phyloP scores from a whole-genome alignment of 1,139 yeast genomes.

The Tardiomyces depauwii region DNA sequence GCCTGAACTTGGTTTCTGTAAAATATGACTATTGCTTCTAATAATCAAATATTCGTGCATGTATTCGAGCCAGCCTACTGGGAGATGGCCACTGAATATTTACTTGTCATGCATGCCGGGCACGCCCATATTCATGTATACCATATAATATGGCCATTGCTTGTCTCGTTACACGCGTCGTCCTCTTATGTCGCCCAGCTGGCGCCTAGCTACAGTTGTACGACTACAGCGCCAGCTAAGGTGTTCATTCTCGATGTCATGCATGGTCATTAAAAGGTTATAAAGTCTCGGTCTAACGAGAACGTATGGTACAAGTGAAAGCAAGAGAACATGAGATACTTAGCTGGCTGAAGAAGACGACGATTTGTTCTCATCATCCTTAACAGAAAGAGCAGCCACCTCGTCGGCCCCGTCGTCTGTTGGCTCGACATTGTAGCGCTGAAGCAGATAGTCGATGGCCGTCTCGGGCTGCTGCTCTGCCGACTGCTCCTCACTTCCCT shows the following conservation, averaged over 20 bases:
- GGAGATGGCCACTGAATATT: too few relatives aligned
- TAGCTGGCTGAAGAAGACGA: conserved; percentile 1
- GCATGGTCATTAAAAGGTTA: background rate
- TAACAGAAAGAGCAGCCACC: conserved; percentile 13
- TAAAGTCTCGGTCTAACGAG: background rate
- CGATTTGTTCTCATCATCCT: conserved; percentile 1
- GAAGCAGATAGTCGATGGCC: conserved; percentile 49
- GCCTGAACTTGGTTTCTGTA: too few relatives aligned
- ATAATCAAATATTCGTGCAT: too few relatives aligned
- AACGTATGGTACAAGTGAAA: background rate
- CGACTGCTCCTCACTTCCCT: conserved; percentile 34
- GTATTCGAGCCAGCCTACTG: too few relatives aligned
- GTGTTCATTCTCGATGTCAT: background rate
- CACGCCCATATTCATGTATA: too few relatives aligned
- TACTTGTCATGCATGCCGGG: too few relatives aligned
- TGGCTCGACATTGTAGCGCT: conserved; percentile 63
- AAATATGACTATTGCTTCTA: too few relatives aligned
- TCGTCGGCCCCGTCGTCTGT: conserved; percentile 33
- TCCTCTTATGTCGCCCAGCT: too few relatives aligned
- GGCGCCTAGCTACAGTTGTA: too few relatives aligned
- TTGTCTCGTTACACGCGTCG: too few relatives aligned
- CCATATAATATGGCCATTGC: too few relatives aligned
- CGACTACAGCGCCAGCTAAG: too few relatives aligned
- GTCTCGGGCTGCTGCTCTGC: conserved; percentile 19
- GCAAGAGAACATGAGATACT: background rate